Conservation (phyloP, 2,329 filamentous ascomycete species). For the Aureobasidium musti region DNA sequence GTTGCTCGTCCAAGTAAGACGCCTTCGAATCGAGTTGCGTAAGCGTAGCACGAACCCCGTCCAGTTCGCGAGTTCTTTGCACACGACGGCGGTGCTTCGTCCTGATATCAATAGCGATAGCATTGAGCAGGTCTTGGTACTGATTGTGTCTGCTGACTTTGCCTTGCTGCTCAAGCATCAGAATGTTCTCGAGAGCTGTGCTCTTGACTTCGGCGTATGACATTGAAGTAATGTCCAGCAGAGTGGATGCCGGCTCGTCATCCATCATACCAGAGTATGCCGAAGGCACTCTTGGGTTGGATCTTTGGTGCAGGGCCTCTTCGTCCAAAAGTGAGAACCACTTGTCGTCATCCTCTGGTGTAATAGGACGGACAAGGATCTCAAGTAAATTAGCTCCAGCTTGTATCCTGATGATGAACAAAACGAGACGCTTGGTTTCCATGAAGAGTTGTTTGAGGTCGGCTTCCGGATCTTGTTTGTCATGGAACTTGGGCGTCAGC, state of each 20-base stretch:
- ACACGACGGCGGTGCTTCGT: constrained; percentile 93
- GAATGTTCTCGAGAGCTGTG: constrained; percentile 89
- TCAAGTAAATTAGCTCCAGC: constrained; percentile 90
- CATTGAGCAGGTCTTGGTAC: constrained; percentile 97
- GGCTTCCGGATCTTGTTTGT: constrained; percentile 88
- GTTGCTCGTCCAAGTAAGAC: constrained; percentile 87
- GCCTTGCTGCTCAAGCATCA: constrained; percentile 77
- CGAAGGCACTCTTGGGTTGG: constrained; percentile 27
- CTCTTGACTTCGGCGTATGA: constrained; percentile 90
- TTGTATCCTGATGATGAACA: constrained; percentile 98
- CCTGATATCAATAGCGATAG: constrained; percentile 93
- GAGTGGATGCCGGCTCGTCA: constrained; percentile 38
- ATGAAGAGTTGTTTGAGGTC: constrained; percentile 92
- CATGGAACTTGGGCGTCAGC: constrained; percentile 83
- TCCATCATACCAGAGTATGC: constrained; percentile 32
- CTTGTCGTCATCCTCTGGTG: constrained; percentile 81
- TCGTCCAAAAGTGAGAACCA: constrained; percentile 82
- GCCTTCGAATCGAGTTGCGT: constrained; percentile 81
- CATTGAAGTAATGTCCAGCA: constrained; percentile 87
- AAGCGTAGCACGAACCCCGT: constrained; percentile 75
- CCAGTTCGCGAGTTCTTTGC: constrained; percentile 86
- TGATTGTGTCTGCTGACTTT: constrained; percentile 84
- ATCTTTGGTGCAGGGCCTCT: constrained; percentile 66
- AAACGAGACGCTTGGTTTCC: constrained; percentile 94
- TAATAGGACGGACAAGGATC: constrained; percentile 88